Base-by-base conservation (phyloP, 2,329 filamentous ascomycete genomes). In the Colletotrichum phormii region DNA sequence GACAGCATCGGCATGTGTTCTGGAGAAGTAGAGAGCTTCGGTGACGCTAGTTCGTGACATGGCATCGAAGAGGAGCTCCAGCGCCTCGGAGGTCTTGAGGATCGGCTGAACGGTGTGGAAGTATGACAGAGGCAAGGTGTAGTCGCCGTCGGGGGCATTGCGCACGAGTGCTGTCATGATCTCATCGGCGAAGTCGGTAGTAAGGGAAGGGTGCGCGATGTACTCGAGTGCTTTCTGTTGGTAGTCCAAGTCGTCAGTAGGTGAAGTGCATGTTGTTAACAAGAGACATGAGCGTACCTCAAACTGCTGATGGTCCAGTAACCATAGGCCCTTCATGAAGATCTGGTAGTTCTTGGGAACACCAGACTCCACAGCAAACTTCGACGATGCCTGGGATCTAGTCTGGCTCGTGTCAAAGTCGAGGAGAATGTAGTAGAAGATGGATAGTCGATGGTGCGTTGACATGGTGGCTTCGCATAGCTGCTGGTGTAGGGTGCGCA, bases 391-490 rank as follows among this genome's bases (percentile, higher is more conserved):
- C 46, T 88, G 86, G 22, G 87, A 82, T 4, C 87, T 85, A 24
- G 86, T 85, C 64, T 88, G 85, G 33, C 84, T 82, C 51, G 85
- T 82, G 77, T 92, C 89, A 79, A 93, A 89, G 80, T 97, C 94
- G 78, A 94, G 92, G 3, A 97, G 88, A 51, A 97, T 85, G 81
- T 97, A 97, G 86, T 94, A 97, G 75, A 97, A 86, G 60, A 97
- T 88, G 22, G 94, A 94, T 76, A 95, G 90, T 81, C 95, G 95
- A 84, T 95, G 92, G 81, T 95, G 93, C 66, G 90, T 87, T 8
- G 92, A 89, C 76, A 92, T 90, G 61, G 84, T 85, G 66, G 84
- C 89, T 31, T 90, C 87, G 80, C 91, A 89, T 75, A 97, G 91
- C 72, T 91, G 89, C 74, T 90, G 86, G 82, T 95, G 92, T 6